Conservation (phyloP, 108 stramenopile genomes). For the Stephanodiscus triporus region DNA sequence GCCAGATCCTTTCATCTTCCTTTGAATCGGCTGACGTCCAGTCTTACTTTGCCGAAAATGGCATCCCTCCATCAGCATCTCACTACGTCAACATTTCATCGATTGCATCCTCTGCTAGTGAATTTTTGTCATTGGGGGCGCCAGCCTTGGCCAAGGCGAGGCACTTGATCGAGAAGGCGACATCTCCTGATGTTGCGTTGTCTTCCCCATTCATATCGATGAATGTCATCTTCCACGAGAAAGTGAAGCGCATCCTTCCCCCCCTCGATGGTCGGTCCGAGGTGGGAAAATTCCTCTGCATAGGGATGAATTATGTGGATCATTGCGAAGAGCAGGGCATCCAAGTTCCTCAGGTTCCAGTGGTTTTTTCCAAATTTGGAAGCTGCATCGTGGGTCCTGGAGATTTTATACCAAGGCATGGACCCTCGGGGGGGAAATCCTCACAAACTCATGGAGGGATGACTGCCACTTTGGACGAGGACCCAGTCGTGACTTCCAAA, state of each 20-base stretch:
- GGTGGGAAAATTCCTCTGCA: conserved; percentile 62
- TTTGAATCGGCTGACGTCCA: conserved; percentile 15
- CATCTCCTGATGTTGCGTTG: conserved; percentile 14
- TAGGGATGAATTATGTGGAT: conserved; percentile 70
- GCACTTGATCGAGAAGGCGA: conserved; percentile 31
- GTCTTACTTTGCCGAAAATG: conserved; percentile 9
- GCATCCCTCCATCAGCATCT: not conserved
- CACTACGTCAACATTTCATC: conserved; percentile 50
- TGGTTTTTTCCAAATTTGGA: conserved; percentile 66
- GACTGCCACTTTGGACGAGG: conserved; percentile 18
- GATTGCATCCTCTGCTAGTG: conserved; percentile 42
- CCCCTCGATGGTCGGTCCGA: conserved; percentile 55
- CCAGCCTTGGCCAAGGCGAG: conserved; percentile 32
- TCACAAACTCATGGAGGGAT: conserved; percentile 23
- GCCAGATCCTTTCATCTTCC: conserved; percentile 30
- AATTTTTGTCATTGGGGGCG: conserved; percentile 39
- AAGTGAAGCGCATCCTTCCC: conserved; percentile 31
- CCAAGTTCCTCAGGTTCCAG: conserved; percentile 54
- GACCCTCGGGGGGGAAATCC: not conserved
- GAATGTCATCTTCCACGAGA: conserved; percentile 25
- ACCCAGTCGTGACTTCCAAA: conserved; percentile 43
- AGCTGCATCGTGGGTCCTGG: conserved; percentile 50
- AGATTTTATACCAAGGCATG: conserved; percentile 47
- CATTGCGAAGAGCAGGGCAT: conserved; percentile 62
- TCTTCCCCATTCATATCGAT: conserved; percentile 2